These are phyloP conservation scores for Penicillium sp. DNA, from an alignment of 2,329 filamentous ascomycete species.

Conservation along the genomic window DNA sequence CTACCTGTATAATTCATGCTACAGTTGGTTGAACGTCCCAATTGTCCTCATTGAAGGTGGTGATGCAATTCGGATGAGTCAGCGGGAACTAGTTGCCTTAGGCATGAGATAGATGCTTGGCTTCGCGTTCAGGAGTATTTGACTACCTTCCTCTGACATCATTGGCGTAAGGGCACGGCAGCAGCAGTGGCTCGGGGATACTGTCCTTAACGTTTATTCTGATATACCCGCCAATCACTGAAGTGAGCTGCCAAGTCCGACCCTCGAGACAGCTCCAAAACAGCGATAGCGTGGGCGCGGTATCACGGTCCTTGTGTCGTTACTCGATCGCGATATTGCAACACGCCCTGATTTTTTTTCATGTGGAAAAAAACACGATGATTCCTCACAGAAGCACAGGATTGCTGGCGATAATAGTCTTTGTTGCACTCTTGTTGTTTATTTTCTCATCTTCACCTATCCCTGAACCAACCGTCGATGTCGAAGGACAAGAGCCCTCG, in stretches of 20 bases:
- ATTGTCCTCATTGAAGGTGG: no score
- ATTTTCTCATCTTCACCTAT: constrained; percentile 42
- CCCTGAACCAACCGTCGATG: constrained; percentile 20
- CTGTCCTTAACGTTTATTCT: no score
- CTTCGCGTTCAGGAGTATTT: constrained; percentile 1
- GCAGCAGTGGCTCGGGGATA: not conserved
- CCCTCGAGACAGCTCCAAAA: not conserved
- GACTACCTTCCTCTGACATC: constrained; percentile 10
- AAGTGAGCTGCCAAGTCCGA: no score
- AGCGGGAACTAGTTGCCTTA: constrained; percentile 6
- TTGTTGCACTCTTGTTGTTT: constrained; percentile 40
- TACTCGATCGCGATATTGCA: not conserved
- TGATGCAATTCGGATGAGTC: constrained; percentile 3
- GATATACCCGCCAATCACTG: no score
- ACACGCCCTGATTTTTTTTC: constrained; percentile 4
- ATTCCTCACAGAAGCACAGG: constrained; percentile 39
- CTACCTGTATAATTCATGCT: no score
- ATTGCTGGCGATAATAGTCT: constrained; percentile 40
- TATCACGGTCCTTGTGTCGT: constrained; percentile 1
- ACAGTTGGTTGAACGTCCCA: no score
- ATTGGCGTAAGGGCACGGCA: constrained; percentile 5
- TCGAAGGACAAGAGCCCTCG: constrained; percentile 19
- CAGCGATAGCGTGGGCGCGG: not conserved
- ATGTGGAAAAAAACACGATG: constrained; percentile 26
- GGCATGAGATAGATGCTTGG: constrained; percentile 3